Evolutionary conservation across 139 green algal species (phyloP).

Genomic region (Chlamydomonas asymmetrica): DNA sequence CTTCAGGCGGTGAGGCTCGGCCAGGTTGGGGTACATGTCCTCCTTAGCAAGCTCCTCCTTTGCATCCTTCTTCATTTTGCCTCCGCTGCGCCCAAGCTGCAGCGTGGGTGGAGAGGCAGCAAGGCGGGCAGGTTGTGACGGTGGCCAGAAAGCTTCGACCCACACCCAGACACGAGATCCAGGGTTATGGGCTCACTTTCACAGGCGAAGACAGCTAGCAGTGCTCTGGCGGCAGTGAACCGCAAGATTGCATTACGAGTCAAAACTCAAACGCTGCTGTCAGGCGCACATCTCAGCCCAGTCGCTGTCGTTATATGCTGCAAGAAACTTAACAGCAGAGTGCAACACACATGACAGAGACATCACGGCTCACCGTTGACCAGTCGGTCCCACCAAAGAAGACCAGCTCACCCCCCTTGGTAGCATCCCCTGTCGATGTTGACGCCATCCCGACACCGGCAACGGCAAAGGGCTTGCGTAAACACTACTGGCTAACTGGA

Average conservation of each 20-base stretch:
- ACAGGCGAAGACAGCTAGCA: no score
- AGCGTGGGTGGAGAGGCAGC: not conserved
- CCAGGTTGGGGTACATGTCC: constrained; percentile 75
- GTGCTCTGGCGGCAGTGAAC: not conserved
- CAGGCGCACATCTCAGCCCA: not conserved
- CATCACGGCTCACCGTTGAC: not conserved
- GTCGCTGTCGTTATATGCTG: not conserved
- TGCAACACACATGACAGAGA: no score
- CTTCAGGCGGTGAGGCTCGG: constrained; percentile 71
- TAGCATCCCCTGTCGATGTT: no score
- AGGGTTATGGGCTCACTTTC: no score
- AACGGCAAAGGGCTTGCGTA: no score
- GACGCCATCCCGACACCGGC: no score
- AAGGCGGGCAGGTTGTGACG: not conserved
- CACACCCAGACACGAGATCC: not conserved
- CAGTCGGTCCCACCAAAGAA: constrained; percentile 80
- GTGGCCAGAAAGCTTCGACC: not conserved
- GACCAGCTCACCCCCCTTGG: constrained; percentile 68
- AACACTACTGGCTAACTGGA: no score
- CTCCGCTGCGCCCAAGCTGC: constrained; percentile 32
- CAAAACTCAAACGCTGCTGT: not conserved
- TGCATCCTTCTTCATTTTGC: constrained; percentile 40
- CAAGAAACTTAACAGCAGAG: not conserved
- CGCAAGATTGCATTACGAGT: constrained; percentile 1
- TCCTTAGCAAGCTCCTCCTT: constrained; percentile 58